Base-by-base conservation (phyloP, 2,329 filamentous ascomycete species). In the Exophiala spinifera region DNA sequence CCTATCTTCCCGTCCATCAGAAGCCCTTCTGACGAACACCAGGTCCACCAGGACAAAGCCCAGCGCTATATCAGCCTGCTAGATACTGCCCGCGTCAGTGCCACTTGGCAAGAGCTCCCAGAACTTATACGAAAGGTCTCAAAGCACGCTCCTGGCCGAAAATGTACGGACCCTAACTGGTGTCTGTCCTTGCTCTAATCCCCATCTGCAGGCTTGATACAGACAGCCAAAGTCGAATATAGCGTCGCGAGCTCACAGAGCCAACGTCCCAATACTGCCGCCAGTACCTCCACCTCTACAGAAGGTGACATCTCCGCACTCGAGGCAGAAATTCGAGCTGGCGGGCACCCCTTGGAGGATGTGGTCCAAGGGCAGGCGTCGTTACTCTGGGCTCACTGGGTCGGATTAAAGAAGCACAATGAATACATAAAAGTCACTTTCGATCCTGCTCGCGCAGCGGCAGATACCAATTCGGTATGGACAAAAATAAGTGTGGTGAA, bases 91-190 rank as follows among this genome's bases (percentile, higher is more conserved):
- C 87, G 94, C 67, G 95, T 90, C 72, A 85, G 92, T 66, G 91
- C 88, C 49, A 86, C 85, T 70, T 99, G 94, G 94, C 79, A 84
- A 63, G 84, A 88, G 25, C 81, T 97, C 25, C 89, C 89, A 21
- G 92, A 97, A 74, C 81, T 95, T 60, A 86, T 94, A 65, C 85
- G 92, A 70, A 99, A 99, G 74, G 82, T 97, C 66, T 88, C 87
- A 67, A 97, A 99, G 73, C 92, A 99, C 80, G 89, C 91, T 64
- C 87, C 91, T 37, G 83, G 88, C 57, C 83, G 89, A 71, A 82
- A 83, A 73, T 96, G 92, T 96, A 86, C 69, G 58, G 43, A 52
- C 51, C 49, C 50, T 51, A 14, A 25, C 19, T 21, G 14, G 42
- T 21, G 14, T 60, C 53, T 56, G 52, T 39, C 23, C 31, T n/a